A percentile compares a stretch with the other conserved stretches of the same genome.
phyloP scores from a whole-genome alignment of 257 asterid species.

The Gentiana straminea region DNA sequence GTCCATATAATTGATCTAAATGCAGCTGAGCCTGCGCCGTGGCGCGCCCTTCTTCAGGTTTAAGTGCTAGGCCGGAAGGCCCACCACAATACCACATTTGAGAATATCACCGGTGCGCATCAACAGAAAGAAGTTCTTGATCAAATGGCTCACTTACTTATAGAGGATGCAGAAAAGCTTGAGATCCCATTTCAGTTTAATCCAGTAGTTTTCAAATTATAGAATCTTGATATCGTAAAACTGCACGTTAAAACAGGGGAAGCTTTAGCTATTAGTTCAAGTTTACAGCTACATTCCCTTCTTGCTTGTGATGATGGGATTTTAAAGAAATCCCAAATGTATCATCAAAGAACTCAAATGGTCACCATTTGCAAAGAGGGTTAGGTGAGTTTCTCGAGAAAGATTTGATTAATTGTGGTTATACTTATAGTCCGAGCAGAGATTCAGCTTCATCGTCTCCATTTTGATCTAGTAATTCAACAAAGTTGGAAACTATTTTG shows the following conservation, averaged over 20 bases:
- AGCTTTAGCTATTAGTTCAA: conserved; percentile 69
- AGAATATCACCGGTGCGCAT: conserved; percentile 76
- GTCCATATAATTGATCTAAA: conserved; percentile 81
- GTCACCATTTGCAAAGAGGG: conserved; percentile 37
- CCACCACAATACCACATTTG: conserved; percentile 49
- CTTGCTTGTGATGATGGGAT: conserved; percentile 39
- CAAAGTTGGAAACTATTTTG: conserved; percentile 47
- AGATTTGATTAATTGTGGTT: conserved; percentile 36
- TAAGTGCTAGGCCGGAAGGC: conserved; percentile 94
- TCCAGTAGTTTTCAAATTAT: conserved; percentile 53
- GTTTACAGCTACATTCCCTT: conserved; percentile 61
- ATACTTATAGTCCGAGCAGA: conserved; percentile 34
- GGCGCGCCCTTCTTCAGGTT: conserved; percentile 82
- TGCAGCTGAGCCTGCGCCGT: conserved; percentile 61
- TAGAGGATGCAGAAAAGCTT: conserved; percentile 72
- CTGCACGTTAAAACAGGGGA: conserved; percentile 86
- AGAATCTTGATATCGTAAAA: conserved; percentile 55
- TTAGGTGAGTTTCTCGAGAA: conserved; percentile 66
- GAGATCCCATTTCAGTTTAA: conserved; percentile 90
- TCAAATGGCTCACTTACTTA: conserved; percentile 68
- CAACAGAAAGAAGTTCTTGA: conserved; percentile 60
- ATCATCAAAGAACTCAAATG: conserved; percentile 26
- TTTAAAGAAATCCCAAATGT: conserved; percentile 26
- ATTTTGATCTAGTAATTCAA: conserved; percentile 21
- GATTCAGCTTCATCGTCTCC: conserved; percentile 75